phyloP scores from a whole-genome alignment of 2,329 filamentous ascomycete species.

The Fusarium irregulare region DNA sequence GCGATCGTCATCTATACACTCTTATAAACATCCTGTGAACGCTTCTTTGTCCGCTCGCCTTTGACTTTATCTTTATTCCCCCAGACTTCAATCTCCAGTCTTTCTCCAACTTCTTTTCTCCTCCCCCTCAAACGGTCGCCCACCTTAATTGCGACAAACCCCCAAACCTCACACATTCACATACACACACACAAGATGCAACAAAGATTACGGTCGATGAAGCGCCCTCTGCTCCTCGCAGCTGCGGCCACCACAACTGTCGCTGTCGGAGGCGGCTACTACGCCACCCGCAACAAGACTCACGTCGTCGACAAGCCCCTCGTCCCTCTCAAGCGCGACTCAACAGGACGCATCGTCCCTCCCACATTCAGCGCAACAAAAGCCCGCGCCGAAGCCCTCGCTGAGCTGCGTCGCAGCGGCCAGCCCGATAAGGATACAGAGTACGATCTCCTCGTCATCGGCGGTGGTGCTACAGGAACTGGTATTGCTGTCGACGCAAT shows the following conservation, averaged over 20 bases:
- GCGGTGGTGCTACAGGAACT: conserved; percentile 81
- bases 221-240: conserved; percentile 50
- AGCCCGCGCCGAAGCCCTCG: conserved; percentile 54
- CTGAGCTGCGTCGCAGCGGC: conserved; percentile 52
- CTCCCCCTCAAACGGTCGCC: not conserved
- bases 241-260: conserved; percentile 47
- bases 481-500: conserved; percentile 85
- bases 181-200: conserved; percentile 47
- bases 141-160: not conserved
- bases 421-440: conserved; percentile 59
- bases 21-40: conserved; percentile 23
- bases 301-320: conserved; percentile 50
- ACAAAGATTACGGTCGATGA: conserved; percentile 50
- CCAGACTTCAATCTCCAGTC: conserved; percentile 30
- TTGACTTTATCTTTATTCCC: conserved; percentile 12
- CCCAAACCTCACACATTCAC: conserved; percentile 18
- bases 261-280: conserved; percentile 48
- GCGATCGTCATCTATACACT: conserved; percentile 20
- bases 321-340: conserved; percentile 52
- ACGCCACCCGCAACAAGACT: conserved; percentile 46
- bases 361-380: conserved; percentile 52
- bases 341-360: conserved; percentile 52
- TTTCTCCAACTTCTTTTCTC: conserved; percentile 4
- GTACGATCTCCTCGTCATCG: conserved; percentile 83
- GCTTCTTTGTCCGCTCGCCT: not conserved